These are phyloP conservation scores for Botryotinia convoluta DNA, from an alignment of 2,329 filamentous ascomycete genomes.

Conservation along the genomic window DNA sequence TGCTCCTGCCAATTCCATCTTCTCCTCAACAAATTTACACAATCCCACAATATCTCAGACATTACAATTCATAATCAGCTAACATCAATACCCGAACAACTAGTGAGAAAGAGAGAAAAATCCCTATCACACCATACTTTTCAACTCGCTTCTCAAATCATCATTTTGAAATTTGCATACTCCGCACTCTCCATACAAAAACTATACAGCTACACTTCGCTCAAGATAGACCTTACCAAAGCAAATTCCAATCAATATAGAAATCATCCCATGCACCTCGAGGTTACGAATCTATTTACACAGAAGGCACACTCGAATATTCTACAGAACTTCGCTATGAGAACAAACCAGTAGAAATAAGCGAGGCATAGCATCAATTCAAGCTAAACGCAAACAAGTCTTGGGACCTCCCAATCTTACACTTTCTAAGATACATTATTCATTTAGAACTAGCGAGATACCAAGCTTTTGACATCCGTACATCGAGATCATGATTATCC, in stretches of 20 bases:
- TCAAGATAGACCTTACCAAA: neutral
- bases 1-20: neutral
- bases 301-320: neutral
- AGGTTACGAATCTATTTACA: neutral
- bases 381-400: neutral
- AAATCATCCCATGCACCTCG: neutral
- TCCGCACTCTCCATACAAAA: neutral
- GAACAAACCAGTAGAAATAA: neutral
- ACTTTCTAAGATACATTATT: neutral
- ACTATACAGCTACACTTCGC: neutral
- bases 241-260: neutral
- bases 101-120: neutral
- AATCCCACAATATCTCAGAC: neutral
- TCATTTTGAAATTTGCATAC: too few relatives aligned
- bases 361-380: neutral
- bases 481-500: neutral
- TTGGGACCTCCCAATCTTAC: too few relatives aligned
- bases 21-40: neutral
- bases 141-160: neutral
- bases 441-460: rapidly evolving
- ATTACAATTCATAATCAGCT: rapidly evolving
- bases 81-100: neutral
- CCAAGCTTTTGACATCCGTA: rapidly evolving
- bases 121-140: neutral
- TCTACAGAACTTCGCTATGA: rapidly evolving